Percentiles rank a stretch among this genome's conserved stretches.
Evolutionary conservation across 257 asterid species (phyloP).

Genomic region (Scutellaria minor): DNA sequence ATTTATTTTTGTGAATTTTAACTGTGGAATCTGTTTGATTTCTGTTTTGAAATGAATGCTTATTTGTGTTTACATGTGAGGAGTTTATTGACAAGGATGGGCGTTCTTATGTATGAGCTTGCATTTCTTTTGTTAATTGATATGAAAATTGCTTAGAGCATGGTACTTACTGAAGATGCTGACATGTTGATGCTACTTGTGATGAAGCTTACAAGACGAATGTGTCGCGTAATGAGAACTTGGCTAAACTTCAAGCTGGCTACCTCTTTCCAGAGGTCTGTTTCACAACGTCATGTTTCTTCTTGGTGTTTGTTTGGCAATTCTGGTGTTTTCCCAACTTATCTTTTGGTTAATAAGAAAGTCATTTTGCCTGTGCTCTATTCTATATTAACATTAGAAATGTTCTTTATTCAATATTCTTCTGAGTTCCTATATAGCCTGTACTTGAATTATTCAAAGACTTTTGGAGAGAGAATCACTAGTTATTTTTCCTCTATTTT

Average conservation of each 20-base stretch:
- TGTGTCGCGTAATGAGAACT: conserved; percentile 84
- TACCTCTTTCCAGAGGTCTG: conserved; percentile 97
- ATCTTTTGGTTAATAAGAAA: conserved; percentile 16
- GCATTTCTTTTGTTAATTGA: neutral
- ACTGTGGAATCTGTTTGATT: neutral
- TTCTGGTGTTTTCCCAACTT: conserved; percentile 19
- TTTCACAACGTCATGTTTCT: conserved; percentile 14
- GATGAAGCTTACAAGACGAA: conserved; percentile 74
- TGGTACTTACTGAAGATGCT: conserved; percentile 22
- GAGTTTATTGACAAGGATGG: conserved; percentile 1
- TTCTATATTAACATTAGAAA: neutral
- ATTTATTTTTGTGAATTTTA: neutral
- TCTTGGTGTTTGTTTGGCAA: neutral
- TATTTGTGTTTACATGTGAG: neutral
- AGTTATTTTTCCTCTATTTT: neutral
- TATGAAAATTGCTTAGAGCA: neutral
- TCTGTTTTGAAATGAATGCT: neutral
- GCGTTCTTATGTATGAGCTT: conserved; percentile 3
- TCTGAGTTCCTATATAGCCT: neutral
- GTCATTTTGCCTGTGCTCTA: neutral
- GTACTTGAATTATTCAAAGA: neutral
- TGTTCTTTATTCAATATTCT: neutral
- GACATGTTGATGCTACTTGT: conserved; percentile 33
- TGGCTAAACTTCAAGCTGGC: conserved; percentile 97
- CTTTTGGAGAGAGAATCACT: neutral